Evolutionary conservation across 2,329 filamentous ascomycete species (phyloP), one percentile per base, ranked within the genome.

Genomic region (Cucurbitaria berberidis): DNA sequence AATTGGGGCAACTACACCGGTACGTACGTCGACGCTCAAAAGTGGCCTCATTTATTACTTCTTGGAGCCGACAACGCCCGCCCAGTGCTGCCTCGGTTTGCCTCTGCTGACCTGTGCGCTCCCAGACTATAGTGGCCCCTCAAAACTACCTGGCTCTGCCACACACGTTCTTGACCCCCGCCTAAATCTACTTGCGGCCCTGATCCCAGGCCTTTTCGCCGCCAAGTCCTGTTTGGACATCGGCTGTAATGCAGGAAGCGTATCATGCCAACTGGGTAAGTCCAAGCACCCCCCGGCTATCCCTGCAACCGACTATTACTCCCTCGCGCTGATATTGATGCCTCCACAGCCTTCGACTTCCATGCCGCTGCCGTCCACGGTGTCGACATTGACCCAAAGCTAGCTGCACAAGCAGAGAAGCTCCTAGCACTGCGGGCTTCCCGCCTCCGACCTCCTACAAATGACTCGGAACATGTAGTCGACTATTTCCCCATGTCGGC

Each of bases 161-260:
- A 68, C 62, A 43, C 74, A 77, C 59, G 60, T 76, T 57, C 60
- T 64, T 41, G 75, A 78, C 56, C 64, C 64, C 54, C 73, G 76
- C 45, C 64, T 77, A 41, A 49, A 62, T 54, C 57, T 71, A 56
- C 64, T 76, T 45, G 55, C 62, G 41, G 45, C 62, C 57, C 60
- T 72, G 55, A 60, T 74, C 53, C 71, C 73, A 45, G 66, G 60
- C 27, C 51, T 75, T 27, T 74, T 73, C 63, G 58, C 61, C 45
- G 69, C 64, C 58, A 75, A 73, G 66, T 52, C 52, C 29, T 70
- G 73, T 54, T 62, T 77, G 27, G 76, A 77, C 48, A 58, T 77
- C 51, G 75, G 75, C 34, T 76, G 73, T 62, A 77, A 77, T 60
- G 68, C 67, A 53, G 75, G 75, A 42, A 64, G 55, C 27, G 71